Evolutionary conservation across 768 basidiomycete genomes (phyloP), one percentile per base, ranked within the genome.

Genomic region (Sistotremastrum suecicum): DNA sequence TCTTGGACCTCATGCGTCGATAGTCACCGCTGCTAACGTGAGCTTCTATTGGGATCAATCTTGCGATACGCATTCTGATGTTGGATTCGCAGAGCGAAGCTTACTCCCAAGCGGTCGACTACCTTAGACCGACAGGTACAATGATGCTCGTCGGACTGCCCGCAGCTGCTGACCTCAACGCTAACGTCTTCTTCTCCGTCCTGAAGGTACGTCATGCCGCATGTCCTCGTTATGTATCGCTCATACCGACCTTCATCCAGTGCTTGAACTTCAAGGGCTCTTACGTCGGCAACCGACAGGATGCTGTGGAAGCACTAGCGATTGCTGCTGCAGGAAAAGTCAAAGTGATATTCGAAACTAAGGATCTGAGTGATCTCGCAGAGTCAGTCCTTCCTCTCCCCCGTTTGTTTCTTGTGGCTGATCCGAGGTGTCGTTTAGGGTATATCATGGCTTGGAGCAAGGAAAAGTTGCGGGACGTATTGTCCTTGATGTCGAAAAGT

Each of bases 81-180:
- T 32, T 9, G 34, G 7, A 3, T 3, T 28, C 6, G 7, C 43
- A 36, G 44, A 55, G 40, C 34, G 37, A 56, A 11, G 71, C 62
- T n/a, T 71, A 70, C 47, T 47, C 57, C 30, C 75, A 81, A 59
- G 82, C 79, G 4, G 57, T 83, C 6, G 77, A 84, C 46, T 91
- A 91, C 60, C 68, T 92, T 44, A 74, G 85, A 33, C 66, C 70
- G 3, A 75, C 76, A 33, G 84, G 85, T 7, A 75, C 71, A 3
- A 66, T 90, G 45, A 82, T 90, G 70, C 80, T 72, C 11, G 83
- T 91, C 42, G 86, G 87, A 29, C 63, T 90, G 1, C 86, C 86
- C 1, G 48, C 55, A 5, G 67, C 74, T 32, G 77, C 78, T 1
- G 70, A 60, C 6, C 61, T 85, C 4, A 65, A 66, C 28, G 74